Conservation (phyloP, 805 yeast species). For the Yarrowia hollandica region DNA sequence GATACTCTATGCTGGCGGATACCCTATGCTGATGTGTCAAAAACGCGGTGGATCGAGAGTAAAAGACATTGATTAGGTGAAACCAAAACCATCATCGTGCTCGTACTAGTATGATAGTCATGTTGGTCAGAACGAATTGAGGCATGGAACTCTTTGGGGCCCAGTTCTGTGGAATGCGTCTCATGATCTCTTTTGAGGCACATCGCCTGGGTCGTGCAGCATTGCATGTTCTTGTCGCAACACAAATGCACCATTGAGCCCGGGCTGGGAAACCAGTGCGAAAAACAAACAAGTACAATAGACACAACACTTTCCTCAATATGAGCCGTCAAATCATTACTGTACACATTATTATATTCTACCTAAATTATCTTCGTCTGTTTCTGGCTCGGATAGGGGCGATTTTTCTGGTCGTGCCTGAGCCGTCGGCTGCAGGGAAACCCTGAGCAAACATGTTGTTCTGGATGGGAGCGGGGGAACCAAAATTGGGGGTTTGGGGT, state of each 20-base stretch:
- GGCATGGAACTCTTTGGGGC: too few relatives aligned
- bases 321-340: constrained; percentile 4
- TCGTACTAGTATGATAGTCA: too few relatives aligned
- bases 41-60: too few relatives aligned
- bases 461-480: constrained; percentile 4
- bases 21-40: too few relatives aligned
- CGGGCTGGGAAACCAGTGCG: not conserved
- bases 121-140: too few relatives aligned
- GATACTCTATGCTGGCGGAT: too few relatives aligned
- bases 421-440: constrained; percentile 6
- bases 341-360: constrained; percentile 1
- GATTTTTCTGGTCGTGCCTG: constrained; percentile 1
- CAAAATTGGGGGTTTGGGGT: constrained; percentile 16
- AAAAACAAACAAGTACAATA: not conserved
- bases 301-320: not conserved
- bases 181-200: too few relatives aligned
- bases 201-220: too few relatives aligned
- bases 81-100: too few relatives aligned
- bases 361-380: constrained; percentile 15
- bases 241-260: not conserved
- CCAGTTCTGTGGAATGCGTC: too few relatives aligned
- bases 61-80: too few relatives aligned
- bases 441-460: constrained; percentile 21
- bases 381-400: not conserved
- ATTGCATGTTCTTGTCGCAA: too few relatives aligned